A percentile compares a stretch with the other conserved stretches of the same genome.
Evolutionary conservation across 257 asterid genomes (phyloP).

Genomic region (Fraxinus pennsylvanica): DNA sequence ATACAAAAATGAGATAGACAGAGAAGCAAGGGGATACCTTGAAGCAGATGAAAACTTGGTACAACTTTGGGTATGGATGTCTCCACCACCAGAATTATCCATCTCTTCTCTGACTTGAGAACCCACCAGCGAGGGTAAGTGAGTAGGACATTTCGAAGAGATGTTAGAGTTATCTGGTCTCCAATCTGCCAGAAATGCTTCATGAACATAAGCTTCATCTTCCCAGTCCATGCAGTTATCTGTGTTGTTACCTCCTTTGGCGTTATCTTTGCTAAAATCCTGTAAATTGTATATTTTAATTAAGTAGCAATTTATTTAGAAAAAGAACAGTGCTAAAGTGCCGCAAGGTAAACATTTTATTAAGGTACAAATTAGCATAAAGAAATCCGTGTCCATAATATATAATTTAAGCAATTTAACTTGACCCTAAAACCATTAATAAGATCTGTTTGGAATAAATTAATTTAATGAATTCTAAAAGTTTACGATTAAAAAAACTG

Average conservation of each 20-base stretch:
- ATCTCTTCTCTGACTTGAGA: slow-evolving; percentile 43
- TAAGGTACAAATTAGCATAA: neutral
- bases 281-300: slow-evolving; percentile 32
- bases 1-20: slow-evolving; percentile 15
- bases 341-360: neutral
- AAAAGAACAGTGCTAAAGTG: neutral
- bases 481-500: neutral
- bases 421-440: neutral
- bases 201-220: slow-evolving; percentile 92
- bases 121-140: slow-evolving; percentile 35
- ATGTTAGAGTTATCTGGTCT: slow-evolving; percentile 53
- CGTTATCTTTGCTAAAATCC: slow-evolving; percentile 65
- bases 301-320: slow-evolving; percentile 3
- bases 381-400: neutral
- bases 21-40: slow-evolving; percentile 43
- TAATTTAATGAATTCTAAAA: too few relatives aligned
- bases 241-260: slow-evolving; percentile 47
- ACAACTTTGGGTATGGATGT: slow-evolving; percentile 34
- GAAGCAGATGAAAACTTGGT: slow-evolving; percentile 45
- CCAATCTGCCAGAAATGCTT: slow-evolving; percentile 97
- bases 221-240: slow-evolving; percentile 58
- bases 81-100: slow-evolving; percentile 34
- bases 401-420: neutral
- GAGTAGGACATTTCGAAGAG: slow-evolving; percentile 35
- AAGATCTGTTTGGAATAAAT: neutral